Conservation (phyloP, 176 grass and related monocot species). For the Saccharum spontaneum region DNA sequence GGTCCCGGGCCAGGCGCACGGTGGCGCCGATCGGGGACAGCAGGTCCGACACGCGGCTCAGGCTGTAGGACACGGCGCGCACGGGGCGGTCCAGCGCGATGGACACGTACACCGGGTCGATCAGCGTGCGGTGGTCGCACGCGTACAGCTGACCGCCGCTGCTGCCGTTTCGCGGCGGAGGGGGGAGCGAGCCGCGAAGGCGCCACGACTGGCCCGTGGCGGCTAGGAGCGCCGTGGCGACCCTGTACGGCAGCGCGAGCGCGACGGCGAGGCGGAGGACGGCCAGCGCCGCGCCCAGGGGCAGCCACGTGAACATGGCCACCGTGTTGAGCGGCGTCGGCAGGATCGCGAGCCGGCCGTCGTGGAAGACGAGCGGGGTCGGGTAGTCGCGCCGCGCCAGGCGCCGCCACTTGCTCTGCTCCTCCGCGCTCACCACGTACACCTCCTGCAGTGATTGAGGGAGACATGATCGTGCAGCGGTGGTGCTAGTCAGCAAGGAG, state of each 20-base stretch:
- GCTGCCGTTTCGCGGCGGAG: not conserved
- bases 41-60: slow-evolving; percentile 57
- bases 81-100: slow-evolving; percentile 44
- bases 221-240: slow-evolving; percentile 41
- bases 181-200: not conserved
- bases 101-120: slow-evolving; percentile 82
- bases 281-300: slow-evolving; percentile 35
- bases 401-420: slow-evolving; percentile 57
- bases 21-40: slow-evolving; percentile 63
- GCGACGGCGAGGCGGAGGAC: slow-evolving; percentile 18
- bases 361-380: slow-evolving; percentile 64
- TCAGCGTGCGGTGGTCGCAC: slow-evolving; percentile 85
- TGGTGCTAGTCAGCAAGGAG: too few species aligned
- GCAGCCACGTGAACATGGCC: slow-evolving; percentile 68
- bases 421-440: slow-evolving; percentile 42
- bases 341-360: slow-evolving; percentile 61
- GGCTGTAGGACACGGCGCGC: slow-evolving; percentile 66
- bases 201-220: slow-evolving; percentile 53
- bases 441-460: slow-evolving; percentile 33
- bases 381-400: slow-evolving; percentile 39
- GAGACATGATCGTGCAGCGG: too few species aligned
- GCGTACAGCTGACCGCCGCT: slow-evolving; percentile 43
- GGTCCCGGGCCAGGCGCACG: slow-evolving; percentile 49
- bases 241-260: slow-evolving; percentile 47
- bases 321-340: slow-evolving; percentile 50